These are phyloP conservation scores for Neofusicoccum kwambonambiense DNA, from an alignment of 2,329 filamentous ascomycete genomes.

Conservation along the genomic window DNA sequence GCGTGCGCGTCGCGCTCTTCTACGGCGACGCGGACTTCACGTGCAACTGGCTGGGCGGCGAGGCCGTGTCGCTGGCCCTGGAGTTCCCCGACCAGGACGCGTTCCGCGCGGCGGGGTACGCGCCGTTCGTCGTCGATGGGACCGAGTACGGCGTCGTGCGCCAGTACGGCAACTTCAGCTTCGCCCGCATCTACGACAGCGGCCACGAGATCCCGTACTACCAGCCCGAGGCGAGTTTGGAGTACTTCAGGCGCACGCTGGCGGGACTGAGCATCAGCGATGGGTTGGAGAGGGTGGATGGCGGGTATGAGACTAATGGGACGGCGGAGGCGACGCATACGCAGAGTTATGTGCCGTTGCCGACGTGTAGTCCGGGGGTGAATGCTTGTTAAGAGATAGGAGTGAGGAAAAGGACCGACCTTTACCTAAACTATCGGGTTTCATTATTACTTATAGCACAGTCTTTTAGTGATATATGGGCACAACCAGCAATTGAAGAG, in stretches of 20 bases:
- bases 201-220: constrained; percentile 53
- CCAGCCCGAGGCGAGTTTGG: constrained; percentile 28
- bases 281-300: background rate
- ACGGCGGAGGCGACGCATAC: constrained; percentile 11
- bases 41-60: constrained; percentile 68
- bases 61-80: constrained; percentile 60
- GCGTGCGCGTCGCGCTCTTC: constrained; percentile 57
- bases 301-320: constrained; percentile 1
- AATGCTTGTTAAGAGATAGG: background rate
- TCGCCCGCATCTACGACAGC: constrained; percentile 52
- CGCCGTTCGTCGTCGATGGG: constrained; percentile 65
- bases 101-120: constrained; percentile 69
- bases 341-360: constrained; percentile 11
- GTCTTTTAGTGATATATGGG: too few relatives aligned
- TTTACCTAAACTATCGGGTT: too few relatives aligned
- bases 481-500: too few relatives aligned
- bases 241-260: constrained; percentile 10
- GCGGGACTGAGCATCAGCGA: background rate
- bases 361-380: background rate
- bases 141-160: constrained; percentile 63
- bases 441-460: too few relatives aligned
- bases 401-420: too few relatives aligned
- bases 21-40: constrained; percentile 58
- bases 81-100: constrained; percentile 47
- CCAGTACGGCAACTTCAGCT: constrained; percentile 68